A percentile compares a stretch with the other conserved stretches of the same genome.
Conservation (phyloP, 139 green algal genomes). For the Picochlorum sp. region DNA sequence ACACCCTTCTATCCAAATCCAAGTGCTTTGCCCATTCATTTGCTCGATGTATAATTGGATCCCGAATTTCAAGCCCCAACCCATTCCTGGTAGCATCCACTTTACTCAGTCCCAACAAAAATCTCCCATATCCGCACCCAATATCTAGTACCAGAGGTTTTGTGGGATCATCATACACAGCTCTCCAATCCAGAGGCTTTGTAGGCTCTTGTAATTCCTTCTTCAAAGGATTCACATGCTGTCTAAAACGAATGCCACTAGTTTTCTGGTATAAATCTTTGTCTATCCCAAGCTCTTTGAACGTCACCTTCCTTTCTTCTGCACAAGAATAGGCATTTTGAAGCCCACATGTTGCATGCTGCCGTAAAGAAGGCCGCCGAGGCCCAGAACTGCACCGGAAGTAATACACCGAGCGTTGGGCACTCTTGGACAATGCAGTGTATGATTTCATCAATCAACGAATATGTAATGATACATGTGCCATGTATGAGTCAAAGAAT, state of each 20-base stretch:
- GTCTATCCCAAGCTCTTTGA: conserved; percentile 8
- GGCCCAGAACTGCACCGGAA: too few species aligned
- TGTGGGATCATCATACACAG: conserved; percentile 38
- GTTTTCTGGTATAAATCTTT: conserved; percentile 18
- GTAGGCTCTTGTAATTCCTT: conserved; percentile 26
- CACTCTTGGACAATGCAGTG: too few species aligned
- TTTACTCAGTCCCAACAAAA: conserved; percentile 49
- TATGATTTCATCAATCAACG: too few species aligned
- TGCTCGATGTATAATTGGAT: conserved; percentile 59
- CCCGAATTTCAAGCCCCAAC: conserved; percentile 76
- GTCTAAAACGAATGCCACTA: conserved; percentile 43
- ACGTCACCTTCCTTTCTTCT: neutral
- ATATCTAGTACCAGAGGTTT: conserved; percentile 73
- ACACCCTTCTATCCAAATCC: conserved; percentile 29
- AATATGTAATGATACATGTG: too few species aligned
- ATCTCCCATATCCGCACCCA: conserved; percentile 72
- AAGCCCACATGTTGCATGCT: too few species aligned
- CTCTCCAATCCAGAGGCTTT: conserved; percentile 40
- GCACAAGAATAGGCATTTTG: too few species aligned
- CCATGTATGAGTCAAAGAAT: too few species aligned
- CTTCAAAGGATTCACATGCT: conserved; percentile 78
- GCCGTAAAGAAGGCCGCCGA: too few species aligned
- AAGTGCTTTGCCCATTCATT: conserved; percentile 56
- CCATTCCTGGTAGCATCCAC: conserved; percentile 45
- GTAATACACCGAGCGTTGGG: too few species aligned